Conservation (phyloP, 2,329 filamentous ascomycete genomes). For the Colletotrichum sp. region DNA sequence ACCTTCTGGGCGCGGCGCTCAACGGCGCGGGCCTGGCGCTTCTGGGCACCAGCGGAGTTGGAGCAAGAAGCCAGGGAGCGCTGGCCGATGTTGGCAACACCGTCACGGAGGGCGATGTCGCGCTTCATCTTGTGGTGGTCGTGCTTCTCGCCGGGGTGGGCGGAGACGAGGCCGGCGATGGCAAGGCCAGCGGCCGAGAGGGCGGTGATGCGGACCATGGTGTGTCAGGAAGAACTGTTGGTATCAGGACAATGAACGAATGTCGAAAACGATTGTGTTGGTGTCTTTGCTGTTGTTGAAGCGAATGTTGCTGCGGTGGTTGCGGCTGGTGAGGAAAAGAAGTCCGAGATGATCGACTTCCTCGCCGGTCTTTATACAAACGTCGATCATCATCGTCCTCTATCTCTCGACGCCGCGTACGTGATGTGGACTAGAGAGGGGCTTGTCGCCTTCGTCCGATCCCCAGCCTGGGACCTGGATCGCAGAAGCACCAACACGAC, state of each 20-base stretch:
- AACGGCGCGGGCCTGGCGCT: slow-evolving; percentile 43
- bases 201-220: slow-evolving; percentile 4
- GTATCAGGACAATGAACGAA: background rate
- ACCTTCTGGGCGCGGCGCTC: slow-evolving; percentile 44
- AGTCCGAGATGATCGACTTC: background rate
- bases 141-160: slow-evolving; percentile 38
- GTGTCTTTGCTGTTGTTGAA: background rate
- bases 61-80: slow-evolving; percentile 45
- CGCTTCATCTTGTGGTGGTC: slow-evolving; percentile 33
- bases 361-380: slow-evolving; percentile 1
- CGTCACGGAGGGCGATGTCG: slow-evolving; percentile 36
- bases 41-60: slow-evolving; percentile 40
- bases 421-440: background rate
- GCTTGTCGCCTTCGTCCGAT: background rate
- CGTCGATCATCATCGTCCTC: background rate
- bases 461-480: no score
- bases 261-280: background rate
- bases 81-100: slow-evolving; percentile 32
- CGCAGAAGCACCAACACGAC: background rate
- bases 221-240: background rate
- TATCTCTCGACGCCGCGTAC: background rate
- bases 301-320: slow-evolving; percentile 3
- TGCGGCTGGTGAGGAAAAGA: background rate
- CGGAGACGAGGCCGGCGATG: slow-evolving; percentile 28
- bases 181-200: slow-evolving; percentile 11